Evolutionary conservation across 257 asterid species (phyloP).

Genomic region (Rehmannia glutinosa): DNA sequence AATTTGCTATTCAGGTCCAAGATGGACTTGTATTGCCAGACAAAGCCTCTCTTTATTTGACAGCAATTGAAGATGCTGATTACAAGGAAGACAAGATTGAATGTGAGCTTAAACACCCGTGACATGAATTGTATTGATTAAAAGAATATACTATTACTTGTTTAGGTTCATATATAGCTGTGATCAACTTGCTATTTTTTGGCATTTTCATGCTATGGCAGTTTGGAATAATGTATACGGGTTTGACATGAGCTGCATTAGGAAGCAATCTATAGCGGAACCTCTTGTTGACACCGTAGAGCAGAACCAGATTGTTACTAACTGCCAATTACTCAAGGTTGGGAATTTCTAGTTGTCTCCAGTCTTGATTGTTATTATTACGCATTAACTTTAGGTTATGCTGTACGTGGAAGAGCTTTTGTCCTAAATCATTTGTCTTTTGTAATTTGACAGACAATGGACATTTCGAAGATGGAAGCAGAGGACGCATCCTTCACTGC

Average conservation of each 20-base stretch:
- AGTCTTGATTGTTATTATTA: background rate
- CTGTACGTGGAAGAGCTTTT: background rate
- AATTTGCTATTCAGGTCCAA: constrained; percentile 40
- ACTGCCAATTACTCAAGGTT: constrained; percentile 87
- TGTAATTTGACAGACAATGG: constrained; percentile 66
- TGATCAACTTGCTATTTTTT: background rate
- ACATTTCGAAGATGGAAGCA: constrained; percentile 85
- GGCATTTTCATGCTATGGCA: constrained; percentile 28
- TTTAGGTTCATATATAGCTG: background rate
- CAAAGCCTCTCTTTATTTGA: constrained; percentile 77
- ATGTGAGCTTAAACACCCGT: constrained; percentile 46
- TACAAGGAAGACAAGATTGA: constrained; percentile 97
- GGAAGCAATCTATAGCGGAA: constrained; percentile 84
- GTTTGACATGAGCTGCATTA: constrained; percentile 95
- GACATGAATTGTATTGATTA: constrained; percentile 9
- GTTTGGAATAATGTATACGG: constrained; percentile 92
- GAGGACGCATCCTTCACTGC: constrained; percentile 90
- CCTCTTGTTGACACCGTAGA: constrained; percentile 97
- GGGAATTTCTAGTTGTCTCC: background rate
- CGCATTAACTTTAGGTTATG: background rate
- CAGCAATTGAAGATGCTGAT: constrained; percentile 98
- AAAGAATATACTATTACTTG: constrained; percentile 7
- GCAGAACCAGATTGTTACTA: constrained; percentile 88
- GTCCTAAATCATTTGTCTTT: constrained; percentile 1
- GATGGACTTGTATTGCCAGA: constrained; percentile 88